Conservation (phyloP, 2,329 filamentous ascomycete species). For the Pseudocercospora musae region DNA sequence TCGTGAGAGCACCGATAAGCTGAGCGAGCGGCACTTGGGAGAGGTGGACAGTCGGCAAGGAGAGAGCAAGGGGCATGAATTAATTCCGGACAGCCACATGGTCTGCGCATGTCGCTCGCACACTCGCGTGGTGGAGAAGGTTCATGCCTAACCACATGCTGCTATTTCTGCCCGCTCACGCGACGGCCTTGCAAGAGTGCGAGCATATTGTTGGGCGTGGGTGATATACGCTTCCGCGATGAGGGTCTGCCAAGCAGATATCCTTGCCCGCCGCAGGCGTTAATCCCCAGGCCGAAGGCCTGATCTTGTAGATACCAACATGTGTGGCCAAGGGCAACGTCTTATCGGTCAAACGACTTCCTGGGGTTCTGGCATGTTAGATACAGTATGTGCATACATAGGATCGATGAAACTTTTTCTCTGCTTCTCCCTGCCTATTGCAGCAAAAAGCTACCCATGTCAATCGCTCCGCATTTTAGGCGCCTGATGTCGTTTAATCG, state of each 20-base stretch:
- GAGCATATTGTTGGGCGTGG: background rate
- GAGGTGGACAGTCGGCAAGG: background rate
- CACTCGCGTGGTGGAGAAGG: background rate
- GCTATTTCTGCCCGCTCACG: background rate
- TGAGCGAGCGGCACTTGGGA: background rate
- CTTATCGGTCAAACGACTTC: background rate
- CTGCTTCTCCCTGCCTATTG: background rate
- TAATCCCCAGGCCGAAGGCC: background rate
- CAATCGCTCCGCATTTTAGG: background rate
- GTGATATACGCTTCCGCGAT: background rate
- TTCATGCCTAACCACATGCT: slow-evolving; percentile 1
- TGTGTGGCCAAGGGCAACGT: background rate
- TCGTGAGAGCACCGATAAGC: background rate
- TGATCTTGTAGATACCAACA: background rate
- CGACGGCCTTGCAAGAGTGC: background rate
- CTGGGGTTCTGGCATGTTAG: background rate
- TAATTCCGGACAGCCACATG: background rate
- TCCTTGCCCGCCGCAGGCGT: background rate
- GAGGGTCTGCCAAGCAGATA: background rate
- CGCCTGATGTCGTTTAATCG: background rate
- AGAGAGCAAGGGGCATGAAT: background rate
- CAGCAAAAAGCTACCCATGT: background rate
- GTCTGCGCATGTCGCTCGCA: background rate
- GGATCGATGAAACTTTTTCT: background rate
- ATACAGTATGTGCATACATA: no score